Evolutionary conservation across 2,329 filamentous ascomycete species (phyloP), one percentile per base, ranked within the genome.

Genomic region (Karstenula rhodostoma): DNA sequence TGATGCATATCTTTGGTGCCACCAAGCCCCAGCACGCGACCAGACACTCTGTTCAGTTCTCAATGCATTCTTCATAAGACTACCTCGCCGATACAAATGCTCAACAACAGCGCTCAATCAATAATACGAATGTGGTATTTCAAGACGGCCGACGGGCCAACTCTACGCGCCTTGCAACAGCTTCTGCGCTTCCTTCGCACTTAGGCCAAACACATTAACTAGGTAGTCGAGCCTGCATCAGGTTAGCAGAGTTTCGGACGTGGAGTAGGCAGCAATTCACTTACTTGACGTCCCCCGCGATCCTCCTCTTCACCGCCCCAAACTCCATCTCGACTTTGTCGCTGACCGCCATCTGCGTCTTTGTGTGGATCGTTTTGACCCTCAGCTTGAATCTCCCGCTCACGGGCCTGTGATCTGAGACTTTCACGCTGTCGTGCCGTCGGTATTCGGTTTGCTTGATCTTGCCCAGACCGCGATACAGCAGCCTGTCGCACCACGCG

Each of bases 351-450:
- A 86, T 86, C 63, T 92, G 86, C 73, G 87, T 85, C 69, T 87
- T 85, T 6, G 87, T 84, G 62, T 90, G 86, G 35, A 98, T 89
- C 19, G 87, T 91, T 83, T 98, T 99, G 61, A 97, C 85, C 55
- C 91, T 87, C 56, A 97, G 86, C 73, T 87, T 88, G 80, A 99
- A 97, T 37, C 84, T 83, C 1, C 91, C 95, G 63, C 90, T 96
- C 32, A 99, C 95, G 10, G 95, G 95, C 65, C 95, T 85, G 78
- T 99, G 95, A 75, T 99, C 95, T 33, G 92, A 96, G 5, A 94
- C 91, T 61, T 90, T 86, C 35, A 98, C 90, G 29, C 66, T 62
- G 77, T 98, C 95, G 79, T 97, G 94, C 51, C 95, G 84, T 52
- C 86, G 84, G 78, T 99, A 99, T 66, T 97, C 92, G 51, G 93